Conservation (phyloP, 305 asterid genomes). For the Rubia peregrina region DNA sequence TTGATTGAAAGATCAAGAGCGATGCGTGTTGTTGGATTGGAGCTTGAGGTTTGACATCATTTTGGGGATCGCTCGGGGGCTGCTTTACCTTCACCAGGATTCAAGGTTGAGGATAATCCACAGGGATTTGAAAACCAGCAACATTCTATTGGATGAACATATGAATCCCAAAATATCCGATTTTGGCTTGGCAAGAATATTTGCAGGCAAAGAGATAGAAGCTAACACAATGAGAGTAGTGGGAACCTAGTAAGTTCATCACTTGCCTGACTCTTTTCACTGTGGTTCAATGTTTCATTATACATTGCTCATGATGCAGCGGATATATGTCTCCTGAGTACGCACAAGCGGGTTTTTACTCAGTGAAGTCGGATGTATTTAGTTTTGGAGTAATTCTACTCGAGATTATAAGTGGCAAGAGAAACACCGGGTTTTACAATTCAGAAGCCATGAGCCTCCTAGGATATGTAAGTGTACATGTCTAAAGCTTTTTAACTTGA, state of each 20-base stretch:
- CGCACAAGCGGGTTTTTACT: constrained; percentile 25
- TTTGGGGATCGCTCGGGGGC: constrained; percentile 4
- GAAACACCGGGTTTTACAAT: constrained; percentile 19
- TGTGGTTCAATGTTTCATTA: background rate
- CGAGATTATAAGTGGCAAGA: constrained; percentile 29
- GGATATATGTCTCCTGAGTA: constrained; percentile 30
- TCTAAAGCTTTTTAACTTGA: background rate
- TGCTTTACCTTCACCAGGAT: constrained; percentile 5
- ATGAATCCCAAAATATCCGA: background rate
- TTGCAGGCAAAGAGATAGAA: background rate
- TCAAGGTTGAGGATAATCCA: background rate
- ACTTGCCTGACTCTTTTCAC: background rate
- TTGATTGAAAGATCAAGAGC: background rate
- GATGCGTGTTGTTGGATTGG: background rate
- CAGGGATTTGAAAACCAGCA: constrained; percentile 2
- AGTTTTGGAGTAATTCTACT: constrained; percentile 28
- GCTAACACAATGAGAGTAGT: constrained; percentile 6
- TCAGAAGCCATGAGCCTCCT: constrained; percentile 18
- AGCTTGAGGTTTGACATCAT: constrained; percentile 6
- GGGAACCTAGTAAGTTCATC: constrained; percentile 5
- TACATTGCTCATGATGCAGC: constrained; percentile 3
- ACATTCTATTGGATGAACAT: constrained; percentile 1
- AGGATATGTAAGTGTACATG: constrained; percentile 25
- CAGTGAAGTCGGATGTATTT: constrained; percentile 26
- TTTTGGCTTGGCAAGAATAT: constrained; percentile 3